Percentiles rank a stretch among this genome's conserved stretches.
Conservation (phyloP, 31 red algal species). For the Asparagopsis taxiformis region DNA sequence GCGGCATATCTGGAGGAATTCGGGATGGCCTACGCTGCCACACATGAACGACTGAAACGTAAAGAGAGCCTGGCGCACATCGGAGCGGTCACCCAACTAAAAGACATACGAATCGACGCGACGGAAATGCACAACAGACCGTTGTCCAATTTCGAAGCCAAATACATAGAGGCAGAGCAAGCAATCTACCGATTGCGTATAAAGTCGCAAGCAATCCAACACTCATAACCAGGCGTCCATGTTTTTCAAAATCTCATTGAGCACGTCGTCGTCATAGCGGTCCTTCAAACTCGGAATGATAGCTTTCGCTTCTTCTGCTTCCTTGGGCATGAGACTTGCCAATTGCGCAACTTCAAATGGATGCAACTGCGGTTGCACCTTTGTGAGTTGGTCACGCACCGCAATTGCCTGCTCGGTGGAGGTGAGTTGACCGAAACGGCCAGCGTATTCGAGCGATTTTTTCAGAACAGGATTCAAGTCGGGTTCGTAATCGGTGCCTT, state of each 20-base stretch:
- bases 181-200: neutral
- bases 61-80: no score
- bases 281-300: constrained; percentile 73
- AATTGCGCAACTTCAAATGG: constrained; percentile 83
- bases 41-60: neutral
- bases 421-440: constrained; percentile 58
- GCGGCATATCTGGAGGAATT: constrained; percentile 39
- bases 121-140: neutral
- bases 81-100: no score
- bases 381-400: constrained; percentile 64
- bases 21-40: constrained; percentile 4
- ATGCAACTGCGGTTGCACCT: constrained; percentile 41
- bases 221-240: constrained; percentile 47
- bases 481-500: constrained; percentile 19
- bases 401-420: constrained; percentile 55
- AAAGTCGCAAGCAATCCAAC: constrained; percentile 6
- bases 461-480: constrained; percentile 39
- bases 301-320: constrained; percentile 82
- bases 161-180: constrained; percentile 2
- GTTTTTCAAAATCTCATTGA: constrained; percentile 75
- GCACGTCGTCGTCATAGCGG: constrained; percentile 62
- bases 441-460: constrained; percentile 50
- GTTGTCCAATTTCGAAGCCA: constrained; percentile 21
- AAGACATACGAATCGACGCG: no score
- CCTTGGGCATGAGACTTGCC: constrained; percentile 62